Base-by-base conservation (phyloP, 202 grass and related monocot species). In the Panicum hallii region DNA sequence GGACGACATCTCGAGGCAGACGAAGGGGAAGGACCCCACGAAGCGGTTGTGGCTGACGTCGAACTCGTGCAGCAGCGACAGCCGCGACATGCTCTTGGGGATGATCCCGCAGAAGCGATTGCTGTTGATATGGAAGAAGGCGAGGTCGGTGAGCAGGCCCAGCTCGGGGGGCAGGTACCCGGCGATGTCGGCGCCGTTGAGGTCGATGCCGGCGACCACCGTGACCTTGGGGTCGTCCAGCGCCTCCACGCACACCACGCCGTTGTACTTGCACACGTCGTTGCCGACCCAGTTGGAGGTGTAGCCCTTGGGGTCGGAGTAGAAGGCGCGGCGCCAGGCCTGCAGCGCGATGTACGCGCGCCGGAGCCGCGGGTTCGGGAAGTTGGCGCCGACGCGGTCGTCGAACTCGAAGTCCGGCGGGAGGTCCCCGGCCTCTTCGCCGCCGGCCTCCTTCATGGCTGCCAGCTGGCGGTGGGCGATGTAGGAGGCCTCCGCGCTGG, bases 41-140 rank as follows among this genome's bases (percentile, higher is more conserved):
- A 95, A 87, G 11, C 93, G 86, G 78, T 95, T 95, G 82, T 93
- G 89, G 84, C 92, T 91, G 54, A 91, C 87, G 47, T 94, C 92
- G 67, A 97, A 62, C 87, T 93, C 94, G 36, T 90, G 79, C 6
- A 97, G 89, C 7, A 94, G 55, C 1, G 71, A 52, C 0, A 94
- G 56, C 0, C 85, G 75, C 0, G 89, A 84, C 72, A 97, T 90
- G 81, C 75, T 88, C 77, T 94, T 91, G 50, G 94, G 93, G 76
- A 98, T 91, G 73, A 93, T 84, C 5, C 93, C 95, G 4, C 93
- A 98, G 82, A 98, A 98, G 3, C 90, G 94, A 54, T 97, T 97
- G n/a, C 88, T 67, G 76, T 97, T 97, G 77, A 97, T 89, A 78
- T 97, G 94, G 78, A 97, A 90, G 81, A 97, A 73, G 68, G 90